A percentile compares a stretch with the other conserved stretches of the same genome.
Conservation (phyloP, 768 basidiomycete species). For the Tylopilus vinaceipallidus region DNA sequence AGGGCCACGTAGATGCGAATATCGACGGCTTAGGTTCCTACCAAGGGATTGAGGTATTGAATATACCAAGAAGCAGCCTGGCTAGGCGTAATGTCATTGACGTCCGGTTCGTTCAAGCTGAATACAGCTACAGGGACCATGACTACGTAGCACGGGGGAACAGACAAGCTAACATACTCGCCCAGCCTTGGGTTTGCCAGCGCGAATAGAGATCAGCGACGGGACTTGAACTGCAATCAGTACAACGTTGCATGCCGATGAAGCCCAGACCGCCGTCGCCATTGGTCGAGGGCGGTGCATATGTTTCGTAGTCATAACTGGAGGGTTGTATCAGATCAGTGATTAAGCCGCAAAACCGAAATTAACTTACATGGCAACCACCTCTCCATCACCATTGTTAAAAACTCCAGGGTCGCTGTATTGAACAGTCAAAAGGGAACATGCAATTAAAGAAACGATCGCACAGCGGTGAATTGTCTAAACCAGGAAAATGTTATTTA, state of each 20-base stretch:
- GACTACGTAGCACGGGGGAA: neutral
- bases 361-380: constrained; percentile 32
- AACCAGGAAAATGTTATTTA: neutral
- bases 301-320: constrained; percentile 41
- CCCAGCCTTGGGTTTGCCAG: constrained; percentile 32
- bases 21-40: constrained; percentile 20
- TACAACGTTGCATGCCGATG: constrained; percentile 40
- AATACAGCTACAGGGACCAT: constrained; percentile 26
- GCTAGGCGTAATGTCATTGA: constrained; percentile 27
- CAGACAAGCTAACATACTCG: constrained; percentile 21
- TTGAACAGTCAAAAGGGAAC: constrained; percentile 1
- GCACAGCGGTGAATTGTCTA: constrained; percentile 33
- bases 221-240: constrained; percentile 38
- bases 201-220: constrained; percentile 31
- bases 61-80: constrained; percentile 38
- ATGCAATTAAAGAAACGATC: neutral
- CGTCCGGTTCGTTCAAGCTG: constrained; percentile 38
- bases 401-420: constrained; percentile 29
- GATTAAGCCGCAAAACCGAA: neutral
- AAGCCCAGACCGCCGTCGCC: constrained; percentile 37
- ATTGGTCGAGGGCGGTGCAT: constrained; percentile 33
- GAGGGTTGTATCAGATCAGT: neutral
- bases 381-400: constrained; percentile 34
- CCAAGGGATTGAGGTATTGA: constrained; percentile 34
- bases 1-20: too few species aligned